phyloP scores from a whole-genome alignment of 768 basidiomycete species.

The Lactifluus rugatus region DNA sequence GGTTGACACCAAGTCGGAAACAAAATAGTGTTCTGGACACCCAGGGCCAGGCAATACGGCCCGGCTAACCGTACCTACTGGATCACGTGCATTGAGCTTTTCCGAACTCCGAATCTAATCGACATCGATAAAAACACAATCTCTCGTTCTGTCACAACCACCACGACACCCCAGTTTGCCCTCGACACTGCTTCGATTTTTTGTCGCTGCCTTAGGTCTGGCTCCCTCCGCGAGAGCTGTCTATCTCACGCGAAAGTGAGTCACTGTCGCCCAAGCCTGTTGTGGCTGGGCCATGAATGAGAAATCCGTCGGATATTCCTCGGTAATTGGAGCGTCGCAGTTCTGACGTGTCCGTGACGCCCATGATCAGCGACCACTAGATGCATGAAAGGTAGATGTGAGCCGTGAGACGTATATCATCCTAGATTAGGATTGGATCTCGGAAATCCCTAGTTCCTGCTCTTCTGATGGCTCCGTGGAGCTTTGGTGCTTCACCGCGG shows the following conservation, averaged over 20 bases:
- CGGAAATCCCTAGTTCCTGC: not conserved
- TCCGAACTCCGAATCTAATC: slow-evolving; percentile 2
- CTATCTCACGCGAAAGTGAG: not conserved
- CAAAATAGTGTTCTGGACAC: no score
- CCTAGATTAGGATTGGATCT: not conserved
- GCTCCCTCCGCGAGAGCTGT: no score
- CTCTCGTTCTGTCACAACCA: not conserved
- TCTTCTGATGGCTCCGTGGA: not conserved
- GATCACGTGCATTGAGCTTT: not conserved
- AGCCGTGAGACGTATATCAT: not conserved
- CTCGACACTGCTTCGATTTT: not conserved
- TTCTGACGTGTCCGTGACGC: not conserved
- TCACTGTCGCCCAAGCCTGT: not conserved
- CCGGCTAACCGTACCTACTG: no score
- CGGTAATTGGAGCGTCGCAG: not conserved
- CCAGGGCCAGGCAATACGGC: no score
- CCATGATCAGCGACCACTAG: not conserved
- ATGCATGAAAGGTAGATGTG: not conserved
- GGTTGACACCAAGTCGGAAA: no score
- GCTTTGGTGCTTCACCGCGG: not conserved
- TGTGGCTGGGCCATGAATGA: not conserved
- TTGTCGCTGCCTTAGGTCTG: not conserved
- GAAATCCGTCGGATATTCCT: not conserved
- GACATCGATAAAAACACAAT: not conserved
- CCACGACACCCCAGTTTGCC: not conserved